Conservation (phyloP, 2,329 filamentous ascomycete genomes). For the Periglandula ipomoeae region DNA sequence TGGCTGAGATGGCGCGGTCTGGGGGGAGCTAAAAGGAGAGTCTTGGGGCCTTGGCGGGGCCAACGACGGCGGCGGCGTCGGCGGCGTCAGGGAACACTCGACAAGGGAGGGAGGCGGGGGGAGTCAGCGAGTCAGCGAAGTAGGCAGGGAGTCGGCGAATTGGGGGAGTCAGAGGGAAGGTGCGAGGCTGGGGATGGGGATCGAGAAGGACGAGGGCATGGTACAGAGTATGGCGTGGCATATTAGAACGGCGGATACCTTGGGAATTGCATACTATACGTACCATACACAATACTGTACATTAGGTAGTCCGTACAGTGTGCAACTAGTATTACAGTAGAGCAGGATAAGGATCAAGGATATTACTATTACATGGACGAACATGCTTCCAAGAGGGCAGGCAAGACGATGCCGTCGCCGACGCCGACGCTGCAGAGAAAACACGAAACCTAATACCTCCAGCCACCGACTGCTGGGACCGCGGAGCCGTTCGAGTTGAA, state of each 20-base stretch:
- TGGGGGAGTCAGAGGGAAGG: not conserved
- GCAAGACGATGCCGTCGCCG: too few relatives aligned
- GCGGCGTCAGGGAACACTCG: not conserved
- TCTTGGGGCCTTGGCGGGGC: constrained; percentile 2
- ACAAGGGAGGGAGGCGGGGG: not conserved
- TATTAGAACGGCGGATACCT: too few relatives aligned
- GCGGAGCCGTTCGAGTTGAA: not conserved
- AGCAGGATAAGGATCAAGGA: not conserved
- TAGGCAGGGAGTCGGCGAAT: not conserved
- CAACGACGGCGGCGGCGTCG: constrained; percentile 1
- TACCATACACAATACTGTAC: too few relatives aligned
- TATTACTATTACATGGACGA: too few relatives aligned
- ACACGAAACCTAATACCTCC: not conserved
- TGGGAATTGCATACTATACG: too few relatives aligned
- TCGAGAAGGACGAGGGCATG: not conserved
- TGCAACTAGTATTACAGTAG: too few relatives aligned
- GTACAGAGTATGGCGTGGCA: not conserved
- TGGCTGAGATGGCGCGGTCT: constrained; percentile 23
- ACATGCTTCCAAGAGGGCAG: too few relatives aligned
- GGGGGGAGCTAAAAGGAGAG: constrained; percentile 8
- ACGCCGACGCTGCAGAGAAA: too few relatives aligned
- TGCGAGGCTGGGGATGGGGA: not conserved
- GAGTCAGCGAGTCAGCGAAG: not conserved
- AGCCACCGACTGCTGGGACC: not conserved
- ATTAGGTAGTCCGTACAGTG: too few relatives aligned